Base-by-base conservation (phyloP, 2,329 filamentous ascomycete genomes). In the Cladosporium sp. region DNA sequence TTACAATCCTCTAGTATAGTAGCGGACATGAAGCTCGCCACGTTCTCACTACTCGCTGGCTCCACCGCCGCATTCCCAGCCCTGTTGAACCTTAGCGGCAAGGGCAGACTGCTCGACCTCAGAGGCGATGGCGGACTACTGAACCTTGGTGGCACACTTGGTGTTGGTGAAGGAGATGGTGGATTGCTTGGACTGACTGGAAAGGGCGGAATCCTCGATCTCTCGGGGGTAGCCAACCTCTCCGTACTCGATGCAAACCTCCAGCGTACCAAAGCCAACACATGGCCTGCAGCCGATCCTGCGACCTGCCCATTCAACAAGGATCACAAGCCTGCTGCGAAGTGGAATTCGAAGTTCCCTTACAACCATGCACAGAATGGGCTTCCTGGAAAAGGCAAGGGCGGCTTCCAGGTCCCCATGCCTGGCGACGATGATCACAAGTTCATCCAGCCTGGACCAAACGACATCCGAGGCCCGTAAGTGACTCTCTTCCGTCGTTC, bases 331-430 rank as follows among this genome's bases (percentile, higher is more conserved):
- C 60, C 60, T 32, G 60, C 60, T 28, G 60, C 36, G 21, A 54
- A 54, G 21, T 63, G 60, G 60, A 63, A 63, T 34, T 14, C 48
- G 2, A 23, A 63, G 4, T 63, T 63, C 34, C 60, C 60, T 32
- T 63, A 66, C 66, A 69, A 49, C 57, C 46, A 58, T 32, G 66
- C 66, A 18, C 56, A 61, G 30, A 61, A 66, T 26, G 66, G 66
- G 14, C 67, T 71, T 69, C 67, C 46, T 32, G 39, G 70, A 69
- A 76, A 73, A 32, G 75, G 77, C 21, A 69, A 68, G 36, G 78
- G 80, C 63, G 77, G 77, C 5, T 78, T 76, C 63, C 70, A 76
- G 64, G 79, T 80, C 1, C 78, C 79, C 32, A 77, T 75, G 13
- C 69, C 70, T 51, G 76, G 77, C 16, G 78, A 80, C 60, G 72